These are phyloP conservation scores for Porodaedalea pini DNA, from an alignment of 1,284 basidiomycete genomes.

Conservation along the genomic window DNA sequence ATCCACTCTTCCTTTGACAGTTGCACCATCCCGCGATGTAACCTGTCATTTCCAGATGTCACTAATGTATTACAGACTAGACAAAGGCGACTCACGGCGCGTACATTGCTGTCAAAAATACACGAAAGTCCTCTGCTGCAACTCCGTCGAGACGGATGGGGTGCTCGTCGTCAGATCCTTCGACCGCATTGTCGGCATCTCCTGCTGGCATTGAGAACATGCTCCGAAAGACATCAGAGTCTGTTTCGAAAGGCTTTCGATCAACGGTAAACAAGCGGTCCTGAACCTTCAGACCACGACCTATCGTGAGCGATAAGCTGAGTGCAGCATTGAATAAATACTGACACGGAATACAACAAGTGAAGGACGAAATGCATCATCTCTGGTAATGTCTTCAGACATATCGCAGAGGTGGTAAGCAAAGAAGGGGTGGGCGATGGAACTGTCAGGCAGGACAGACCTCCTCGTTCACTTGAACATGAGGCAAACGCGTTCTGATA, in stretches of 20 bases:
- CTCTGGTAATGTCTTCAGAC: no score
- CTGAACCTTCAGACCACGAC: neutral
- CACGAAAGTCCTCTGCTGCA: neutral
- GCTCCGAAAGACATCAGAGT: constrained; percentile 2
- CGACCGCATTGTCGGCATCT: neutral
- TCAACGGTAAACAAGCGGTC: neutral
- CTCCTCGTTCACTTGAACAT: no score
- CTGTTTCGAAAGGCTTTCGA: neutral
- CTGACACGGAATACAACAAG: no score
- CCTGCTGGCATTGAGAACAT: constrained; percentile 1
- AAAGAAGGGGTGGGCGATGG: no score
- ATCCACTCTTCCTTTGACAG: constrained; percentile 1
- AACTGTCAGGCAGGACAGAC: no score
- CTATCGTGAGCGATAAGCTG: no score
- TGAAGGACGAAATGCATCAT: no score
- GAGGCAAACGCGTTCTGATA: no score
- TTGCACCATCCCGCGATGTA: neutral
- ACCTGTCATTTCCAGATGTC: neutral
- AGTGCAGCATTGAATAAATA: no score
- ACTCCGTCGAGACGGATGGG: constrained; percentile 8
- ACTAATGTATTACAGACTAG: neutral
- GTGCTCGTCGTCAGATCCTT: neutral
- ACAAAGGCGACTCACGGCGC: neutral
- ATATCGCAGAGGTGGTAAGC: no score
- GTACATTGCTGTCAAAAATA: neutral